Evolutionary conservation across 2,329 filamentous ascomycete species (phyloP).

Genomic region (Monosporascus sp.): DNA sequence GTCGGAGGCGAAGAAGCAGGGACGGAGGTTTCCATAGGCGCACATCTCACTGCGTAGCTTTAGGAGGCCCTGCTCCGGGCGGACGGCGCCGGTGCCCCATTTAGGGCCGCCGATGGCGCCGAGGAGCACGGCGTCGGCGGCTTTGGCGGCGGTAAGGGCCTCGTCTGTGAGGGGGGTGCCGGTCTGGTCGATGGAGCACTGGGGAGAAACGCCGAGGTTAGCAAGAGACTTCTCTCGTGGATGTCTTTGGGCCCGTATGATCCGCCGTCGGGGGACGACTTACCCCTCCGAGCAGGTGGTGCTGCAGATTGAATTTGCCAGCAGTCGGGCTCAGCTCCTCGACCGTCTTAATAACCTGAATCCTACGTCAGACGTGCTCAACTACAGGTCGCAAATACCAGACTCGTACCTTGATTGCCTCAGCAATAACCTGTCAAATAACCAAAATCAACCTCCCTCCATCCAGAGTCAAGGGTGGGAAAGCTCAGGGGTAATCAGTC

Average conservation of each 20-base stretch:
- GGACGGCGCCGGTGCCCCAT: slow-evolving; percentile 87
- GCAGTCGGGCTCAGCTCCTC: slow-evolving; percentile 65
- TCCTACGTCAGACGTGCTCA: background rate
- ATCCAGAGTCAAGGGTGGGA: too few species aligned
- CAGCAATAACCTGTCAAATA: slow-evolving; percentile 59
- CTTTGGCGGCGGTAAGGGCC: slow-evolving; percentile 75
- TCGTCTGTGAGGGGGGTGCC: slow-evolving; percentile 76
- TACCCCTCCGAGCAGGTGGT: slow-evolving; percentile 82
- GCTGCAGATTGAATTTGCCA: slow-evolving; percentile 78
- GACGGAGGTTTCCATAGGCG: slow-evolving; percentile 91
- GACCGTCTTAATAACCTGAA: slow-evolving; percentile 65
- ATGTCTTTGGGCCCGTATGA: too few species aligned
- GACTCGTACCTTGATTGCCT: slow-evolving; percentile 71
- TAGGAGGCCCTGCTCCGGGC: slow-evolving; percentile 88
- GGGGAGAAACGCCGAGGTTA: background rate
- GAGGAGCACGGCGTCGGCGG: slow-evolving; percentile 82
- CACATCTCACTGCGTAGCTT: slow-evolving; percentile 86
- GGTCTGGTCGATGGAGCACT: slow-evolving; percentile 85
- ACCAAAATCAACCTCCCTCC: background rate
- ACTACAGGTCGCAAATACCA: too few species aligned
- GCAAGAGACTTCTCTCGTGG: background rate
- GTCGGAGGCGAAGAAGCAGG: slow-evolving; percentile 91
- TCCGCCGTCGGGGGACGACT: slow-evolving; percentile 1
- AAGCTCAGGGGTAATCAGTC: slow-evolving; percentile 20
- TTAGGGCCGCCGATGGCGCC: slow-evolving; percentile 93